These are phyloP conservation scores for Lentinus tigrinus DNA, from an alignment of 768 basidiomycete genomes.

Conservation along the genomic window DNA sequence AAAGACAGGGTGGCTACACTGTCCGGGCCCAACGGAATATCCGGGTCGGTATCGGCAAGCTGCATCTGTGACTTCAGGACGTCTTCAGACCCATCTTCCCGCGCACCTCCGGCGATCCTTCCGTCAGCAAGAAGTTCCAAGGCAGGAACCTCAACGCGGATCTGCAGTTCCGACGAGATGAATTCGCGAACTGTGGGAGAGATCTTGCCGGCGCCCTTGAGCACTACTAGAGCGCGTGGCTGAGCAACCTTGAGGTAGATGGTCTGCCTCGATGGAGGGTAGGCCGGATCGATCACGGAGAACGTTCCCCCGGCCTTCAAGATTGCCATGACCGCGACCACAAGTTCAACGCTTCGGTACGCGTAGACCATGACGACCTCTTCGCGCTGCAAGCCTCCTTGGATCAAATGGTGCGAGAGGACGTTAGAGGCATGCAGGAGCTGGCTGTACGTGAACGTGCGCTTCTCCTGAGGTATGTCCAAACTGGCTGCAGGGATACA, in stretches of 20 bases:
- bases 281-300: constrained; percentile 97
- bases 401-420: constrained; percentile 85
- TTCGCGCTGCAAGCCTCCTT: constrained; percentile 83
- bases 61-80: constrained; percentile 53
- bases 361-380: constrained; percentile 99
- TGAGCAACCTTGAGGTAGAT: constrained; percentile 92
- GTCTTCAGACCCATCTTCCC: constrained; percentile 43
- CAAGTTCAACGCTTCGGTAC: constrained; percentile 92
- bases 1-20: constrained; percentile 93
- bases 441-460: constrained; percentile 72
- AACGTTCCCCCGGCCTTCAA: constrained; percentile 96
- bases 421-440: constrained; percentile 87
- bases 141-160: constrained; percentile 89
- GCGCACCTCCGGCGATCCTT: constrained; percentile 61
- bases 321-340: constrained; percentile 95
- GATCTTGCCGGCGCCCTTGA: constrained; percentile 87
- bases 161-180: constrained; percentile 71
- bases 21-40: constrained; percentile 89
- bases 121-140: constrained; percentile 72
- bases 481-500: constrained; percentile 45
- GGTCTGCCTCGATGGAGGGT: constrained; percentile 89
- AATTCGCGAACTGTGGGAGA: constrained; percentile 81
- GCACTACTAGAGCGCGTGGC: constrained; percentile 86
- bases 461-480: constrained; percentile 47
- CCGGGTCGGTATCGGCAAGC: constrained; percentile 71